These are phyloP conservation scores for Fraxinus nigra DNA, from an alignment of 305 asterid genomes.

Conservation along the genomic window DNA sequence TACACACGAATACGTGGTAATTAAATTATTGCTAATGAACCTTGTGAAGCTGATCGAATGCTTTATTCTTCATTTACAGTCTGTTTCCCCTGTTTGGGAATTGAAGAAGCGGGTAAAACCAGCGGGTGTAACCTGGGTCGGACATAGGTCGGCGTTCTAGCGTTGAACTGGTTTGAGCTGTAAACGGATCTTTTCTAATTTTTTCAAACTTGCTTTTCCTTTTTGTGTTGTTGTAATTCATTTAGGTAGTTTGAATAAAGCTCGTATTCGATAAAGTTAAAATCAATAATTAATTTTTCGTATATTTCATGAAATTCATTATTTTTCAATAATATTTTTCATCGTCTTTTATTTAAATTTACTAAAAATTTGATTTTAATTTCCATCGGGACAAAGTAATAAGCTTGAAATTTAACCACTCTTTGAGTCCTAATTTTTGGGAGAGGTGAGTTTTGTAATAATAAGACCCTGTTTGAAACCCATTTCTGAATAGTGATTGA, in stretches of 20 bases:
- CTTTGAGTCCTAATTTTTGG: not conserved
- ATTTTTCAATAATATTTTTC: too few relatives aligned
- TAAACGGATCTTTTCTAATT: not conserved
- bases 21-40: constrained; percentile 19
- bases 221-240: too few relatives aligned
- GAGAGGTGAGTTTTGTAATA: not conserved
- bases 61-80: constrained; percentile 28
- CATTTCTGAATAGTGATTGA: too few relatives aligned
- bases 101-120: not conserved
- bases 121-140: not conserved
- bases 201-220: not conserved
- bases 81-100: not conserved
- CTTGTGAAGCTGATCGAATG: constrained; percentile 23
- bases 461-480: too few relatives aligned
- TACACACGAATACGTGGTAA: not conserved
- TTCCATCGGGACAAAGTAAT: not conserved
- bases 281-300: not conserved
- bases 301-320: too few relatives aligned
- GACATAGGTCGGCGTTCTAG: not conserved
- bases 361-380: too few relatives aligned
- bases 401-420: not conserved
- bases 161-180: not conserved
- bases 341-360: too few relatives aligned
- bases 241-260: too few relatives aligned
- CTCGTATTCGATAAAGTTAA: too few relatives aligned